phyloP scores from a whole-genome alignment of 1,284 basidiomycete species.

The Sporisorium scitamineum region DNA sequence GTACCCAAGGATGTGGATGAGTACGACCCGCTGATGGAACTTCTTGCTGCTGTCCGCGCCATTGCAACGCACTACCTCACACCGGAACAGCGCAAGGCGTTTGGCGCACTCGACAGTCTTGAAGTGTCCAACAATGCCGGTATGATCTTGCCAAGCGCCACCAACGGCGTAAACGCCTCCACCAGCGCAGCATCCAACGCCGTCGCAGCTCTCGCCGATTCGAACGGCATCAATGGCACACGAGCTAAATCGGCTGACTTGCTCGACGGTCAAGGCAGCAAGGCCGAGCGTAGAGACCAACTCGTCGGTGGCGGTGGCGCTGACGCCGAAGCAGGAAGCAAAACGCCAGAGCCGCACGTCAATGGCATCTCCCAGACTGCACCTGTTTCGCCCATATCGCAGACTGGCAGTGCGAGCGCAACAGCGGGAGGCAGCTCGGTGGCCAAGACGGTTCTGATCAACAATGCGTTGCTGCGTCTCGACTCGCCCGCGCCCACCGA shows the following conservation, averaged over 20 bases:
- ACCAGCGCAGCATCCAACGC: slow-evolving; percentile 19
- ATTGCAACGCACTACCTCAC: slow-evolving; percentile 62
- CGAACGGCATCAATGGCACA: slow-evolving; percentile 21
- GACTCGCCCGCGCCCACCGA: slow-evolving; percentile 30
- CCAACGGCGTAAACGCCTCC: slow-evolving; percentile 18
- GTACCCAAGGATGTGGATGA: slow-evolving; percentile 64
- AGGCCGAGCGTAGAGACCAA: slow-evolving; percentile 22
- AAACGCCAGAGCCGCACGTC: slow-evolving; percentile 29
- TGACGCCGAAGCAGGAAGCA: slow-evolving; percentile 3
- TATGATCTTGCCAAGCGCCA: slow-evolving; percentile 42
- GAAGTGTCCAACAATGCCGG: slow-evolving; percentile 58
- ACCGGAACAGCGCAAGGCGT: slow-evolving; percentile 39
- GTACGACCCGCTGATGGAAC: slow-evolving; percentile 67
- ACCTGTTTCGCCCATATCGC: slow-evolving; percentile 37
- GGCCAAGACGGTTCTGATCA: slow-evolving; percentile 28
- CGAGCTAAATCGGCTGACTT: slow-evolving; percentile 45
- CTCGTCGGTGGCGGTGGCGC: slow-evolving; percentile 8
- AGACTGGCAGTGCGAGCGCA: slow-evolving; percentile 2
- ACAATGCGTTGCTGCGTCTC: slow-evolving; percentile 21
- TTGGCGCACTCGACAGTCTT: slow-evolving; percentile 62
- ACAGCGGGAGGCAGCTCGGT: slow-evolving; percentile 7
- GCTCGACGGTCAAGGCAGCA: slow-evolving; percentile 31
- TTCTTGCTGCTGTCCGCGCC: slow-evolving; percentile 56
- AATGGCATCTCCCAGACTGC: slow-evolving; percentile 36
- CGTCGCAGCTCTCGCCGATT: slow-evolving; percentile 12